phyloP scores from a whole-genome alignment of 495 filamentous ascomycete genomes.

The Daldinia vernicosa region DNA sequence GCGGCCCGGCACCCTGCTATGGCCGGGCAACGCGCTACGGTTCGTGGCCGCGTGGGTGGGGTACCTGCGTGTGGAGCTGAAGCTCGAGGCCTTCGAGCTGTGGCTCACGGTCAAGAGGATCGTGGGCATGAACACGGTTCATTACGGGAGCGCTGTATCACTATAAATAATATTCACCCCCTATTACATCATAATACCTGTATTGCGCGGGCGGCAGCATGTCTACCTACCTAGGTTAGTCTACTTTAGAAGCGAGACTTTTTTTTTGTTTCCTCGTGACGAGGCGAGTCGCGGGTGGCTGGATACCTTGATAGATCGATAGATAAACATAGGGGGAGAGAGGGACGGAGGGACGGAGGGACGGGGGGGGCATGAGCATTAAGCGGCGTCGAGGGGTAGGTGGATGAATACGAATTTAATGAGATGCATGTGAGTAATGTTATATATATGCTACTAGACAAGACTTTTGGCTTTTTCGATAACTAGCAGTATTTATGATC shows the following conservation, averaged over 20 bases:
- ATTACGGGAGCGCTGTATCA: slow-evolving; percentile 27
- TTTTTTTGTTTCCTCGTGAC: slow-evolving; percentile 4
- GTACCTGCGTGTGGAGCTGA: slow-evolving; percentile 60
- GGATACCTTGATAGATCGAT: slow-evolving; percentile 19
- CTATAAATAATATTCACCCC: slow-evolving; percentile 7
- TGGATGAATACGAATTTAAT: slow-evolving; percentile 1
- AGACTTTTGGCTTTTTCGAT: neutral
- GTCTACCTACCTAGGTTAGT: neutral
- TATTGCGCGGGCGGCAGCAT: neutral
- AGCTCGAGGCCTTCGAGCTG: slow-evolving; percentile 66
- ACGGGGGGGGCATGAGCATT: slow-evolving; percentile 23
- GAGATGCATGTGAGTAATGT: neutral
- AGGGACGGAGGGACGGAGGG: neutral
- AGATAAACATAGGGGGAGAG: neutral
- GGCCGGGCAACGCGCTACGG: slow-evolving; percentile 60
- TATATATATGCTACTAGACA: neutral
- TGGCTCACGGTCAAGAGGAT: slow-evolving; percentile 64
- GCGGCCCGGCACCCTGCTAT: slow-evolving; percentile 53
- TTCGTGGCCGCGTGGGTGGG: slow-evolving; percentile 61
- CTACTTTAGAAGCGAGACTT: slow-evolving; percentile 10
- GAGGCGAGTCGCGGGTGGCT: neutral
- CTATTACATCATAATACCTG: slow-evolving; percentile 1
- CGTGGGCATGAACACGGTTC: slow-evolving; percentile 45
- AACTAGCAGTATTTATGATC: neutral
- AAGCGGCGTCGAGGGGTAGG: slow-evolving; percentile 13